phyloP scores from a whole-genome alignment of 768 basidiomycete genomes.

The Lactarius sanguifluus region DNA sequence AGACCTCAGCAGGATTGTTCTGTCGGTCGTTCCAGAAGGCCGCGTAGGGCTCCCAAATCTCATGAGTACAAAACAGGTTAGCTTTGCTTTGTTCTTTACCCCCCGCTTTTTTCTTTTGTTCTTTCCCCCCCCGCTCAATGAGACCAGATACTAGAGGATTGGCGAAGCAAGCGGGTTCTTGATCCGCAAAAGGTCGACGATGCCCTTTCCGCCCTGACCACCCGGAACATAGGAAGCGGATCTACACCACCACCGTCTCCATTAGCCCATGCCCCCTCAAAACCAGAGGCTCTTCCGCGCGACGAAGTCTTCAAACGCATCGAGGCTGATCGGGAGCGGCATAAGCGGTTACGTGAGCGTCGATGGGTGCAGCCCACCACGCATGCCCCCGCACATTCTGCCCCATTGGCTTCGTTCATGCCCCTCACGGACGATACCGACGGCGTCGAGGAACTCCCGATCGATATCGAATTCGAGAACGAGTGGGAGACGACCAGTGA shows the following conservation, averaged over 20 bases:
- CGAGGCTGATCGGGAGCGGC: slow-evolving; percentile 89
- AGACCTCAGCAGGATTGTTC: slow-evolving; percentile 78
- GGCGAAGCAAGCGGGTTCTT: slow-evolving; percentile 82
- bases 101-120: neutral
- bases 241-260: slow-evolving; percentile 30
- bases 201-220: slow-evolving; percentile 54
- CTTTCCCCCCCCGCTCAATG: neutral
- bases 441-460: slow-evolving; percentile 57
- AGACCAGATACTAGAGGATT: slow-evolving; percentile 82
- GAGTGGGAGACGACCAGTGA: slow-evolving; percentile 89
- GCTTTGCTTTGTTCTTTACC: slow-evolving; percentile 25
- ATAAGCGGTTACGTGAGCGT: slow-evolving; percentile 86
- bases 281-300: slow-evolving; percentile 37
- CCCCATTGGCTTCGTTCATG: slow-evolving; percentile 58
- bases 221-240: slow-evolving; percentile 40
- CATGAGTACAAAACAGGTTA: slow-evolving; percentile 81
- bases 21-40: slow-evolving; percentile 85
- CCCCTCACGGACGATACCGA: slow-evolving; percentile 53
- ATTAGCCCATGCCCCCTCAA: slow-evolving; percentile 27
- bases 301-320: slow-evolving; percentile 82
- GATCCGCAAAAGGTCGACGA: slow-evolving; percentile 78
- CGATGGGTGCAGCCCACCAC: slow-evolving; percentile 86
- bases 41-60: slow-evolving; percentile 86
- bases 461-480: slow-evolving; percentile 86
- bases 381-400: slow-evolving; percentile 45